Evolutionary conservation across 345 rosid genomes (phyloP).

Genomic region (Sonneratia alba): DNA sequence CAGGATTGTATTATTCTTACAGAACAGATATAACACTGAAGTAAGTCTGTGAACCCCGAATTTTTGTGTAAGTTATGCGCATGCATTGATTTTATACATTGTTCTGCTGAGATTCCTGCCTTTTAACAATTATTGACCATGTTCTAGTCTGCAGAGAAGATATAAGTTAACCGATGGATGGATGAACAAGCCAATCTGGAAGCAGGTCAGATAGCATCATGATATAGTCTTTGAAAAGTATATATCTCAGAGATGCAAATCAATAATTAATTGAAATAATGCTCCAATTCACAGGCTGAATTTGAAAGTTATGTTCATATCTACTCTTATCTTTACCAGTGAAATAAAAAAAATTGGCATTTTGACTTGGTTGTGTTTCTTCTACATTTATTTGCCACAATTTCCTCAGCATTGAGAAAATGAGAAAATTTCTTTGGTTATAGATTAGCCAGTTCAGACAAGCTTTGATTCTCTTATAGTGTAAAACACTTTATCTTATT

Average conservation of each 20-base stretch:
- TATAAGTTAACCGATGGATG: constrained; percentile 73
- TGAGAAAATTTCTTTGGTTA: no score
- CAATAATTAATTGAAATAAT: not conserved
- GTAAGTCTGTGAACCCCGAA: constrained; percentile 29
- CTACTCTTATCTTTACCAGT: no score
- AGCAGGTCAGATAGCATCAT: constrained; percentile 46
- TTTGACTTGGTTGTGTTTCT: not conserved
- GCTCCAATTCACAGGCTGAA: not conserved
- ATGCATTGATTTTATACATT: not conserved
- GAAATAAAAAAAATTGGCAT: not conserved
- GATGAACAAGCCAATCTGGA: constrained; percentile 82
- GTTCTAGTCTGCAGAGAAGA: constrained; percentile 82
- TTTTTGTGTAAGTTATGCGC: not conserved
- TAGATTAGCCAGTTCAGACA: no score
- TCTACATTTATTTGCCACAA: no score
- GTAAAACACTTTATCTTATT: no score
- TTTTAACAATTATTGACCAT: constrained; percentile 6
- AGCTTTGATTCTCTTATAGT: not conserved
- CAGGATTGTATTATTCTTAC: constrained; percentile 83
- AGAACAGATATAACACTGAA: constrained; percentile 87
- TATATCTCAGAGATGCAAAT: no score
- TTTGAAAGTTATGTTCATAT: not conserved
- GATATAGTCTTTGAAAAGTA: not conserved
- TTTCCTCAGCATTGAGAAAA: no score
- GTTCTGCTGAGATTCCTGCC: not conserved